phyloP scores from a whole-genome alignment of 768 basidiomycete species.

The Tricholoma sp. region DNA sequence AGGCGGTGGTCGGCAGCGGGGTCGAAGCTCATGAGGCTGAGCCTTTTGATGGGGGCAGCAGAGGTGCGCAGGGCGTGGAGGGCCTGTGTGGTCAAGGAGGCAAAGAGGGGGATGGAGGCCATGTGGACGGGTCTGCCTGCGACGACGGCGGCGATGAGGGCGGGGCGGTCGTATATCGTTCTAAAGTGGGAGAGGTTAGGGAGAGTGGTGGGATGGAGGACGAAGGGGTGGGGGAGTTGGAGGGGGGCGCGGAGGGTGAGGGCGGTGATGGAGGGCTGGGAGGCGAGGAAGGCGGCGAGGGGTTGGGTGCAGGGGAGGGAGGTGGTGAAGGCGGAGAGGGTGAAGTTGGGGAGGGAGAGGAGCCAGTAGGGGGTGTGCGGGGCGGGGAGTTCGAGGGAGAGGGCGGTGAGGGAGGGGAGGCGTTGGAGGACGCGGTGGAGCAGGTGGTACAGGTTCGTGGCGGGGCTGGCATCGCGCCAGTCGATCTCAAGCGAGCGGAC shows the following conservation, averaged over 20 bases:
- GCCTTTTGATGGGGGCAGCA: constrained; percentile 34
- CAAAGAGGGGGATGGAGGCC: constrained; percentile 50
- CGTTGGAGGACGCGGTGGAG: constrained; percentile 38
- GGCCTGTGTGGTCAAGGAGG: constrained; percentile 30
- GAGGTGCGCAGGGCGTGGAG: constrained; percentile 40
- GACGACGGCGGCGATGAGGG: constrained; percentile 40
- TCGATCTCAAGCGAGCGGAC: constrained; percentile 47
- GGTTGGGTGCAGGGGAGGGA: constrained; percentile 48
- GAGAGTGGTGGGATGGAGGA: constrained; percentile 35
- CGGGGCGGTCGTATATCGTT: constrained; percentile 47
- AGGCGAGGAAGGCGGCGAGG: constrained; percentile 47
- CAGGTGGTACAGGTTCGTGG: constrained; percentile 44
- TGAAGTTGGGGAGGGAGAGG: too few relatives aligned
- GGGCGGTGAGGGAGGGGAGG: constrained; percentile 32
- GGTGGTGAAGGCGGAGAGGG: constrained; percentile 50
- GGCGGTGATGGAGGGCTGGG: constrained; percentile 42
- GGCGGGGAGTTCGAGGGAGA: constrained; percentile 48
- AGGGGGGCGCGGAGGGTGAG: constrained; percentile 52
- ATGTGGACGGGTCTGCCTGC: constrained; percentile 42
- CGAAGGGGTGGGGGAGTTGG: constrained; percentile 17
- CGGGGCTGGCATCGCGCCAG: constrained; percentile 31
- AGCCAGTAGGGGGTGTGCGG: constrained; percentile 42
- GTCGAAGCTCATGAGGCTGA: constrained; percentile 60
- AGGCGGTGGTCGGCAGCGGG: constrained; percentile 40
- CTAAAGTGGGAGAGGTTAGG: constrained; percentile 47